These are phyloP conservation scores for Tuber calosporum DNA, from an alignment of 495 filamentous ascomycete species.

Conservation along the genomic window DNA sequence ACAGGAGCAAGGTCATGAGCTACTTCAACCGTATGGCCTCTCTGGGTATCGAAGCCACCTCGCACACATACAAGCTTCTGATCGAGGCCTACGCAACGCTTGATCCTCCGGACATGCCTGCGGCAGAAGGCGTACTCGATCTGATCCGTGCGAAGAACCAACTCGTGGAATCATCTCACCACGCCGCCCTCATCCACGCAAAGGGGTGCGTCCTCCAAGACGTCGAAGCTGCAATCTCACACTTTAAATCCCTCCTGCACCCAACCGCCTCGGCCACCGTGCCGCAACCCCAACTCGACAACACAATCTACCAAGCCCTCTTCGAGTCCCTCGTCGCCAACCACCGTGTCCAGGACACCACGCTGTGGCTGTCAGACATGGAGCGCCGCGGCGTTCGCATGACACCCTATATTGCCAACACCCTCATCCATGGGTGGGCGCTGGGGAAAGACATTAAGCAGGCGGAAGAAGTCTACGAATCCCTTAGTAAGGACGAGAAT, in stretches of 20 bases:
- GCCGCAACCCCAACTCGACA: constrained; percentile 61
- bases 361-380: constrained; percentile 69
- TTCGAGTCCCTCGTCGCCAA: constrained; percentile 97
- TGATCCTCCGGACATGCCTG: constrained; percentile 82
- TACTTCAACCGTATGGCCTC: constrained; percentile 92
- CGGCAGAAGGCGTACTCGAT: constrained; percentile 77
- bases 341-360: constrained; percentile 69
- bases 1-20: constrained; percentile 84
- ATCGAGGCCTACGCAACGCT: constrained; percentile 93
- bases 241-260: constrained; percentile 69
- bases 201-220: constrained; percentile 92
- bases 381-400: constrained; percentile 61
- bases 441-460: constrained; percentile 70
- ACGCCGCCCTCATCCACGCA: constrained; percentile 89
- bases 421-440: constrained; percentile 97
- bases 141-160: constrained; percentile 67
- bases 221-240: constrained; percentile 66
- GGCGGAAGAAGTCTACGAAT: constrained; percentile 69
- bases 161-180: constrained; percentile 84
- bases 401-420: constrained; percentile 98
- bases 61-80: constrained; percentile 95
- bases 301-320: constrained; percentile 89
- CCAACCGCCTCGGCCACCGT: constrained; percentile 30
- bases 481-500: constrained; percentile 47
- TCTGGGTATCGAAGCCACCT: constrained; percentile 80